phyloP scores from a whole-genome alignment of 345 rosid genomes.

The Salix viminalis region DNA sequence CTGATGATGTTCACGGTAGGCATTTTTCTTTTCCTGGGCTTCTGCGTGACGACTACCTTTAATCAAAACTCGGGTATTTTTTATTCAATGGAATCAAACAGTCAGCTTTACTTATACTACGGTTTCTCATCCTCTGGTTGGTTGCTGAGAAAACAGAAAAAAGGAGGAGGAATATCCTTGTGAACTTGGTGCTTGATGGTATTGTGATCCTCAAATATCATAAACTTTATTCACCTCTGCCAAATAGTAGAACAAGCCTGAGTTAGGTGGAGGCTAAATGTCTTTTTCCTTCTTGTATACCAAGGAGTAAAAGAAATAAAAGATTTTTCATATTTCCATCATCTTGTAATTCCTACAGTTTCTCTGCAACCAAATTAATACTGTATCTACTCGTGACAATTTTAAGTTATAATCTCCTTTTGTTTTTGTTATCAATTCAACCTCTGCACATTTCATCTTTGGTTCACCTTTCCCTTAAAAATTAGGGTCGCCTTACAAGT shows the following conservation, averaged over 20 bases:
- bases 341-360: slow-evolving; percentile 5
- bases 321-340: not conserved
- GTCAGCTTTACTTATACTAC: not conserved
- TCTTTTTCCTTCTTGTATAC: not conserved
- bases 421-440: not conserved
- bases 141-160: slow-evolving; percentile 12
- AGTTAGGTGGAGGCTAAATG: not conserved
- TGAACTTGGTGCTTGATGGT: not conserved
- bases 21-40: slow-evolving; percentile 13
- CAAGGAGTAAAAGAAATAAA: slow-evolving; percentile 8
- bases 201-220: slow-evolving; percentile 10
- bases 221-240: not conserved
- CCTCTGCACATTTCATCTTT: not conserved
- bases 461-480: not conserved
- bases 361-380: slow-evolving; percentile 5
- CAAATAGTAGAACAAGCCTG: slow-evolving; percentile 1
- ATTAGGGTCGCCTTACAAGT: slow-evolving; percentile 4
- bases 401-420: not conserved
- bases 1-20: slow-evolving; percentile 67
- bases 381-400: not conserved
- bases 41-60: not conserved
- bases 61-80: not conserved
- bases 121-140: slow-evolving; percentile 5
- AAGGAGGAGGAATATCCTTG: slow-evolving; percentile 8
- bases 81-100: not conserved